phyloP scores from a whole-genome alignment of 805 yeast species.

The Metschnikowia continentalis region DNA sequence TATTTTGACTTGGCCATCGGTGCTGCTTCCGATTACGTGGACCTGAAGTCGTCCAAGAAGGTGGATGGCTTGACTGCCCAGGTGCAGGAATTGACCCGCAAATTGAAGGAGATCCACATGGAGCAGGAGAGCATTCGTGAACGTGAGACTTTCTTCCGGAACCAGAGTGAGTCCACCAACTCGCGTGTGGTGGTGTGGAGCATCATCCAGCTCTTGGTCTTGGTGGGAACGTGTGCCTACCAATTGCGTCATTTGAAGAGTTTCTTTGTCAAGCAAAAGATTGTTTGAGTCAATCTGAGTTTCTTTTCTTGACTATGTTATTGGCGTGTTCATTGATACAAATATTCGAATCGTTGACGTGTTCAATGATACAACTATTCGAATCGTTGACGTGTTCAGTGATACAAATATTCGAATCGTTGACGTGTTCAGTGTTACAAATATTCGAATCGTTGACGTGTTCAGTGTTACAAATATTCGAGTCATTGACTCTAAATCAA shows the following conservation, averaged over 20 bases:
- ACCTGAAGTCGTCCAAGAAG: conserved; percentile 55
- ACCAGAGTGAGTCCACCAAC: conserved; percentile 73
- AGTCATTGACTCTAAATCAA: too few relatives aligned
- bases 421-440: too few relatives aligned
- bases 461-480: too few relatives aligned
- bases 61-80: conserved; percentile 51
- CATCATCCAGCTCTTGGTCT: conserved; percentile 61
- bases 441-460: too few relatives aligned
- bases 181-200: conserved; percentile 72
- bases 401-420: too few relatives aligned
- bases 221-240: conserved; percentile 66
- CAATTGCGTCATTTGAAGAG: conserved; percentile 74
- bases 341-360: too few relatives aligned
- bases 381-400: too few relatives aligned
- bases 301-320: background rate
- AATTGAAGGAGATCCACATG: conserved; percentile 52
- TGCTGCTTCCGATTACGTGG: conserved; percentile 57
- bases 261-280: conserved; percentile 84
- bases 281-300: conserved; percentile 44
- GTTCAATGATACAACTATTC: too few relatives aligned
- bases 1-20: conserved; percentile 70
- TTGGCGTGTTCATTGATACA: too few relatives aligned
- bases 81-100: conserved; percentile 52
- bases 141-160: conserved; percentile 73
- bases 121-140: conserved; percentile 72